phyloP scores from a whole-genome alignment of 352 stramenopile genomes.

The Phytopythium cucurbitacearum region DNA sequence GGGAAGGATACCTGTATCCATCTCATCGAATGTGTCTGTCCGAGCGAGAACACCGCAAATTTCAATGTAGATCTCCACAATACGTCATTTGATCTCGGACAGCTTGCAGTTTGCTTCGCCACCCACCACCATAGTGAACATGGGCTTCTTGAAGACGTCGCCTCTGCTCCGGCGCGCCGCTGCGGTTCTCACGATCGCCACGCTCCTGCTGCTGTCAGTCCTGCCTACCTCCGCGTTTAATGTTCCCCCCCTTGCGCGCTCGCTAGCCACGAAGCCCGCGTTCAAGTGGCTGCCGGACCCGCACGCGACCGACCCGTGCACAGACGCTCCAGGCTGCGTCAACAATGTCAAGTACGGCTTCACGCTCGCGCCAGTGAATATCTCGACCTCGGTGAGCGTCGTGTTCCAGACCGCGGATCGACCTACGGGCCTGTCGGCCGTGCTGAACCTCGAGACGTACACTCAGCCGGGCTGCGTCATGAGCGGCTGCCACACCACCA shows the following conservation, averaged over 20 bases:
- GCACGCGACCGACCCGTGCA: constrained; percentile 34
- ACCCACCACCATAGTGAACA: too few relatives aligned
- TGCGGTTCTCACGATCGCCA: too few relatives aligned
- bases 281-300: constrained; percentile 44
- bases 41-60: too few relatives aligned
- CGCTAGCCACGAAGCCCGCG: constrained; percentile 5
- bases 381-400: constrained; percentile 22
- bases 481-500: constrained; percentile 30
- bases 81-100: too few relatives aligned
- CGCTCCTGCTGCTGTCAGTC: neutral
- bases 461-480: constrained; percentile 46
- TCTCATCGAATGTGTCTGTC: too few relatives aligned
- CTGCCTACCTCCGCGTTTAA: too few relatives aligned
- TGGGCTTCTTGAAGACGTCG: too few relatives aligned
- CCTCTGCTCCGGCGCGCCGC: too few relatives aligned
- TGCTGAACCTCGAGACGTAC: constrained; percentile 38
- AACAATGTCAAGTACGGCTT: constrained; percentile 54
- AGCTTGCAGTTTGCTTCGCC: too few relatives aligned
- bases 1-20: too few relatives aligned
- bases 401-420: constrained; percentile 37
- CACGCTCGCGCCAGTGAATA: constrained; percentile 35
- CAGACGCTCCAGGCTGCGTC: constrained; percentile 20
- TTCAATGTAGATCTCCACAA: too few relatives aligned
- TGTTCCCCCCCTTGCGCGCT: neutral
- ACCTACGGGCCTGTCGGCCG: constrained; percentile 24